A percentile compares a stretch with the other conserved stretches of the same genome.
Evolutionary conservation across 306 rosid genomes (phyloP).

Genomic region (Begonia loranthoides): DNA sequence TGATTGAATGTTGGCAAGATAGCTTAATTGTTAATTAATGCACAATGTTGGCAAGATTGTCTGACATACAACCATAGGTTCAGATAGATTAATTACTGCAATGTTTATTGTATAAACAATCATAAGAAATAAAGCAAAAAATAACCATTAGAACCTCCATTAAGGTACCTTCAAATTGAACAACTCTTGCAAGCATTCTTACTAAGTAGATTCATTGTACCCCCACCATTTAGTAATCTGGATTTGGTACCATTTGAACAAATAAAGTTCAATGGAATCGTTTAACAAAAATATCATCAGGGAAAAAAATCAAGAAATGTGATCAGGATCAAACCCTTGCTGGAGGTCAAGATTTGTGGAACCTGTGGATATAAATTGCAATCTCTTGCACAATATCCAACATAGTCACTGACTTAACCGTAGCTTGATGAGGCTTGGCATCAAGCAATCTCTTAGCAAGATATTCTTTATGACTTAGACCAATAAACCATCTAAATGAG

Average conservation of each 20-base stretch:
- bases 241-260: slow-evolving; percentile 65
- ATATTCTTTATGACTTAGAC: slow-evolving; percentile 39
- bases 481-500: slow-evolving; percentile 55
- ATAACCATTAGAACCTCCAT: slow-evolving; percentile 6
- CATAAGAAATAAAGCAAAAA: not conserved
- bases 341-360: slow-evolving; percentile 94
- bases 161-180: slow-evolving; percentile 78
- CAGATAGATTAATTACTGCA: too few relatives aligned
- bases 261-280: not conserved
- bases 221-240: slow-evolving; percentile 81
- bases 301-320: not conserved
- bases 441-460: slow-evolving; percentile 43
- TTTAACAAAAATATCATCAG: not conserved
- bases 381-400: slow-evolving; percentile 68
- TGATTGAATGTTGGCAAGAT: too few relatives aligned
- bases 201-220: slow-evolving; percentile 33
- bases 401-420: slow-evolving; percentile 45
- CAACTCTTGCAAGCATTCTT: slow-evolving; percentile 80
- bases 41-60: too few relatives aligned
- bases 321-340: slow-evolving; percentile 46
- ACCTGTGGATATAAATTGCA: slow-evolving; percentile 78
- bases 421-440: slow-evolving; percentile 37
- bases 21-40: too few relatives aligned
- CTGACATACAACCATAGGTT: too few relatives aligned
- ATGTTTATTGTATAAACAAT: too few relatives aligned